Conservation (phyloP, 176 grass and related monocot genomes). For the Oryza nivara region DNA sequence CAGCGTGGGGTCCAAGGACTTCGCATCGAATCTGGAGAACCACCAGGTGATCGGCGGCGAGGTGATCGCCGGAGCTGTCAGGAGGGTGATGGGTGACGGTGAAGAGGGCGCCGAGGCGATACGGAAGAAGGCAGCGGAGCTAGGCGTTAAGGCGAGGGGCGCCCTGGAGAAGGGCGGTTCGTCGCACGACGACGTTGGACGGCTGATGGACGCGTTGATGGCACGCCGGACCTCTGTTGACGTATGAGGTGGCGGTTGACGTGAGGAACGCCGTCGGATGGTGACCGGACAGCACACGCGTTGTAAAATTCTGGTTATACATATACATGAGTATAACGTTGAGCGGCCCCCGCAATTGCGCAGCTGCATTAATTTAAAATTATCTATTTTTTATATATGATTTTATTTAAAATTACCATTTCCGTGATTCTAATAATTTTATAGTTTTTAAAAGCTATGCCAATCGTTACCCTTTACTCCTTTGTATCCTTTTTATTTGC, state of each 20-base stretch:
- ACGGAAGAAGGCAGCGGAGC: conserved; percentile 12
- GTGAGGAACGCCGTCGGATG: not conserved
- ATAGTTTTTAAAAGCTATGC: too few relatives aligned
- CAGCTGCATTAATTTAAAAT: too few relatives aligned
- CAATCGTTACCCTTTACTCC: too few relatives aligned
- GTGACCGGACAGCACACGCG: not conserved
- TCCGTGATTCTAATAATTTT: too few relatives aligned
- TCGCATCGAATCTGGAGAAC: conserved; percentile 12
- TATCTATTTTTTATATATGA: too few relatives aligned
- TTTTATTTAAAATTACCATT: too few relatives aligned
- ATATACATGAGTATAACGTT: too few relatives aligned
- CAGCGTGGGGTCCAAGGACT: conserved; percentile 40
- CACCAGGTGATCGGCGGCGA: conserved; percentile 1
- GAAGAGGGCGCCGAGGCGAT: not conserved
- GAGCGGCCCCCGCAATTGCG: too few relatives aligned
- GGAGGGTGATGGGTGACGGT: not conserved
- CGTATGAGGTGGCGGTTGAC: too few relatives aligned
- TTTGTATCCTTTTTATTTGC: too few relatives aligned
- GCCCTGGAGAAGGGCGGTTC: conserved; percentile 44
- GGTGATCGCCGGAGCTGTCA: conserved; percentile 19
- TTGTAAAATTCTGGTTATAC: too few relatives aligned
- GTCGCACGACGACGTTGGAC: conserved; percentile 5
- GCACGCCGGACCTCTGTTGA: not conserved
- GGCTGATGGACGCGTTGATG: conserved; percentile 22
- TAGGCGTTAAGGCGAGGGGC: conserved; percentile 22